phyloP scores from a whole-genome alignment of 345 rosid species.

The Gossypium mustelinum region DNA sequence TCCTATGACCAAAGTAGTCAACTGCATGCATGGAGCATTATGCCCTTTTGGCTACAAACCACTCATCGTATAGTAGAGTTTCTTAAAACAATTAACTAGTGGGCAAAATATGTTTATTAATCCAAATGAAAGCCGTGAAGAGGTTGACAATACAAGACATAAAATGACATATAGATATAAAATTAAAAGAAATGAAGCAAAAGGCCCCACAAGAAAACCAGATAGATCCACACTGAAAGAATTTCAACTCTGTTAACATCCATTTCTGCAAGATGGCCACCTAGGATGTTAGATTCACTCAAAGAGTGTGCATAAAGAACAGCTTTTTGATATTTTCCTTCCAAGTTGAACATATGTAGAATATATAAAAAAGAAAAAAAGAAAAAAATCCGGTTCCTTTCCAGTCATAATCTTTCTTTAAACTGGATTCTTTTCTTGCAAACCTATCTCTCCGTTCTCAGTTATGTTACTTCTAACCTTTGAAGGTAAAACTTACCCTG shows the following conservation, averaged over 20 bases:
- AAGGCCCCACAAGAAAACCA: not conserved
- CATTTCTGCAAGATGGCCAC: not conserved
- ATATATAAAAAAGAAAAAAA: not conserved
- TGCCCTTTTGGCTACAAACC: not conserved
- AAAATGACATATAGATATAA: not conserved
- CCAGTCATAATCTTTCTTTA: not conserved
- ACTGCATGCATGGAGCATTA: not conserved
- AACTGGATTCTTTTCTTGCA: not conserved
- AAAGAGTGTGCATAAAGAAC: not conserved
- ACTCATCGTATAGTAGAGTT: not conserved
- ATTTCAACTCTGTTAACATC: not conserved
- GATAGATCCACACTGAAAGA: not conserved
- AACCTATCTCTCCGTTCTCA: not conserved
- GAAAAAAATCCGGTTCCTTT: not conserved
- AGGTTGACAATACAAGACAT: not conserved
- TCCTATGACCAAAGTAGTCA: not conserved
- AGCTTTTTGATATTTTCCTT: not conserved
- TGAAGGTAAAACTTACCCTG: not conserved
- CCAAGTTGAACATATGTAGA: not conserved
- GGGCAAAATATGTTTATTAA: not conserved
- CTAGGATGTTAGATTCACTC: not conserved
- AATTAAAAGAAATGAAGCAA: not conserved
- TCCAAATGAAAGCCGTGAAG: not conserved
- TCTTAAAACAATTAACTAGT: not conserved
- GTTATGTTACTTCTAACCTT: not conserved